A percentile compares a stretch with the other conserved stretches of the same genome.
Evolutionary conservation across 306 rosid species (phyloP).

Genomic region (Datisca glomerata): DNA sequence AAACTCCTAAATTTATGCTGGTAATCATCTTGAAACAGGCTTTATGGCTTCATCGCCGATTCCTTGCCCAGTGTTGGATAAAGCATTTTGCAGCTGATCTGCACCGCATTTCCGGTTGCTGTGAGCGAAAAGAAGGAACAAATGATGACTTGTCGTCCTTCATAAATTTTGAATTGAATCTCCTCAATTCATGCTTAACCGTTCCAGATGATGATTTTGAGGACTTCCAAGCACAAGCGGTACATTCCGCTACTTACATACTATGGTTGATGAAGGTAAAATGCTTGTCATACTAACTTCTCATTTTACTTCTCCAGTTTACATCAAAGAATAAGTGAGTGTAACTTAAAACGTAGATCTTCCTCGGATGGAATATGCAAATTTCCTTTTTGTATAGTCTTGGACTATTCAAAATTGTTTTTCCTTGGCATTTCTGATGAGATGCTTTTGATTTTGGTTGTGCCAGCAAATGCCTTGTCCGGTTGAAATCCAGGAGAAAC

Average conservation of each 20-base stretch:
- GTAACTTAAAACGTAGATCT: no score
- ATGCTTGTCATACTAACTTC: no score
- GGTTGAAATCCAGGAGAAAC: constrained; percentile 28
- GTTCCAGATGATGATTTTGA: constrained; percentile 39
- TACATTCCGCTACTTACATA: constrained; percentile 38
- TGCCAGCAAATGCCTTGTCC: constrained; percentile 45
- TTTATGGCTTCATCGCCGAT: constrained; percentile 89
- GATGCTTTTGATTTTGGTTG: constrained; percentile 19
- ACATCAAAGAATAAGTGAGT: no score
- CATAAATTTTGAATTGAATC: constrained; percentile 40
- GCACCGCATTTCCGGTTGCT: constrained; percentile 10
- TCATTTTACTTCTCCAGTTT: no score
- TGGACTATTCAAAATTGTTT: no score
- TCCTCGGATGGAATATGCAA: no score
- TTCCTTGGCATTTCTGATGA: no score
- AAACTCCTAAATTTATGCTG: not conserved
- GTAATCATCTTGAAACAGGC: constrained; percentile 32
- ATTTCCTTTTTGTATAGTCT: no score
- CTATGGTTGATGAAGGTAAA: constrained; percentile 62
- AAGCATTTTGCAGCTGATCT: constrained; percentile 23
- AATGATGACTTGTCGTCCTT: constrained; percentile 23
- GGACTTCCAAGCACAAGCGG: constrained; percentile 64
- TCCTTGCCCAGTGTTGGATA: constrained; percentile 54
- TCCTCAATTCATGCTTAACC: constrained; percentile 35
- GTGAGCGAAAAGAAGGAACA: constrained; percentile 19